Conservation (phyloP, 306 rosid genomes). For the Arachis stenosperma region DNA sequence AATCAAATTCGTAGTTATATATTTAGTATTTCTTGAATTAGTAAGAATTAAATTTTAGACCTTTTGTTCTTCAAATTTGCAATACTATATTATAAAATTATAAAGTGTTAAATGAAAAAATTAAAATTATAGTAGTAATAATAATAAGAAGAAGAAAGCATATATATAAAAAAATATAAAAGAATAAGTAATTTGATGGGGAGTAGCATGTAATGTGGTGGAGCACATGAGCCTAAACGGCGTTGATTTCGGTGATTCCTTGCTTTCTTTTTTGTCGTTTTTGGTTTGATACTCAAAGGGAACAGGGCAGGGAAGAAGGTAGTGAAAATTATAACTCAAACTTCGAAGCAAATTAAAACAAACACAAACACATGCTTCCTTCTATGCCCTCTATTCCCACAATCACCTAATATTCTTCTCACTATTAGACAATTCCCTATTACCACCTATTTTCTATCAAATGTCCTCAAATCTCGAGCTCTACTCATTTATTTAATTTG, state of each 20-base stretch:
- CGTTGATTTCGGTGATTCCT: slow-evolving; percentile 96
- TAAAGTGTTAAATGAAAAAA: too few relatives aligned
- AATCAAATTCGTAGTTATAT: too few relatives aligned
- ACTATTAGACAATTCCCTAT: neutral
- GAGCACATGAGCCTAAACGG: slow-evolving; percentile 94
- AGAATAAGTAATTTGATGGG: neutral
- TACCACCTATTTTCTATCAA: too few relatives aligned
- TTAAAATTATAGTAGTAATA: too few relatives aligned
- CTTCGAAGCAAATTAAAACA: slow-evolving; percentile 55
- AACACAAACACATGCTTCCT: slow-evolving; percentile 58
- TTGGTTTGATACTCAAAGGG: slow-evolving; percentile 60
- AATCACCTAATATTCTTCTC: slow-evolving; percentile 59
- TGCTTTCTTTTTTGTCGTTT: slow-evolving; percentile 88
- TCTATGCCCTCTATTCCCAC: slow-evolving; percentile 71
- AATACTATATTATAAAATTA: too few relatives aligned
- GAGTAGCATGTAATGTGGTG: slow-evolving; percentile 49
- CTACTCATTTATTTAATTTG: too few relatives aligned
- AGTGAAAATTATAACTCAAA: slow-evolving; percentile 49
- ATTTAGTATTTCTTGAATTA: too few relatives aligned
- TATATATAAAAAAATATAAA: neutral
- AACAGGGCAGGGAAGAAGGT: slow-evolving; percentile 38
- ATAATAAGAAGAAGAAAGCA: too few relatives aligned
- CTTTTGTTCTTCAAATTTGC: too few relatives aligned
- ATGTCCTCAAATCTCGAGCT: too few relatives aligned
- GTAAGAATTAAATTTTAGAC: too few relatives aligned